Evolutionary conservation across 352 stramenopile species (phyloP).

Genomic region (Elongisporangium undulatum): DNA sequence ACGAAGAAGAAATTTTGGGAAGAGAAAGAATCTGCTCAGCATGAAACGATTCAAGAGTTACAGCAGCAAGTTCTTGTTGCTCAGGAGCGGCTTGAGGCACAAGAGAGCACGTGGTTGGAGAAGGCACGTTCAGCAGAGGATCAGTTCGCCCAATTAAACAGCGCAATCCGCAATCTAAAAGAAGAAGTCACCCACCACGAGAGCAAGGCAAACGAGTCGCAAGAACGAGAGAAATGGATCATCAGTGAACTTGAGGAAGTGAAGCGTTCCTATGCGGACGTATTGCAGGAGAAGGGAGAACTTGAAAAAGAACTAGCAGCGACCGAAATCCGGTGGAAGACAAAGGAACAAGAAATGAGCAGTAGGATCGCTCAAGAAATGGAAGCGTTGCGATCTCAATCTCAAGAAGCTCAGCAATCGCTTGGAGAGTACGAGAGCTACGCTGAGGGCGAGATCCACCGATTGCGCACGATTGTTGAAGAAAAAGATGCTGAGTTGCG

Average conservation of each 20-base stretch:
- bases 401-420: constrained; percentile 38
- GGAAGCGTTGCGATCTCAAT: constrained; percentile 35
- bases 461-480: constrained; percentile 32
- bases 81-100: constrained; percentile 19
- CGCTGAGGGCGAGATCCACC: constrained; percentile 46
- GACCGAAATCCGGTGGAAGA: constrained; percentile 21
- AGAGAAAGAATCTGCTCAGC: not conserved
- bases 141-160: constrained; percentile 11
- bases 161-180: constrained; percentile 3
- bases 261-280: constrained; percentile 15
- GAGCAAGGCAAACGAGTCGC: not conserved
- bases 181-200: constrained; percentile 9
- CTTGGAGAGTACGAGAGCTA: constrained; percentile 47
- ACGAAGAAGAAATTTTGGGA: not conserved
- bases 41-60: constrained; percentile 7
- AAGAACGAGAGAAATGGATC: constrained; percentile 1
- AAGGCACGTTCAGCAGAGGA: constrained; percentile 17
- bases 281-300: constrained; percentile 21
- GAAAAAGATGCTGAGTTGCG: constrained; percentile 12
- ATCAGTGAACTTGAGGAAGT: constrained; percentile 11
- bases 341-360: constrained; percentile 32
- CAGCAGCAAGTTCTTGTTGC: constrained; percentile 26
- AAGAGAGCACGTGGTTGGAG: constrained; percentile 22
- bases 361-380: constrained; percentile 24
- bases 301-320: constrained; percentile 22